phyloP scores from a whole-genome alignment of 2,329 filamentous ascomycete species.

The Aplosporella prunicola region DNA sequence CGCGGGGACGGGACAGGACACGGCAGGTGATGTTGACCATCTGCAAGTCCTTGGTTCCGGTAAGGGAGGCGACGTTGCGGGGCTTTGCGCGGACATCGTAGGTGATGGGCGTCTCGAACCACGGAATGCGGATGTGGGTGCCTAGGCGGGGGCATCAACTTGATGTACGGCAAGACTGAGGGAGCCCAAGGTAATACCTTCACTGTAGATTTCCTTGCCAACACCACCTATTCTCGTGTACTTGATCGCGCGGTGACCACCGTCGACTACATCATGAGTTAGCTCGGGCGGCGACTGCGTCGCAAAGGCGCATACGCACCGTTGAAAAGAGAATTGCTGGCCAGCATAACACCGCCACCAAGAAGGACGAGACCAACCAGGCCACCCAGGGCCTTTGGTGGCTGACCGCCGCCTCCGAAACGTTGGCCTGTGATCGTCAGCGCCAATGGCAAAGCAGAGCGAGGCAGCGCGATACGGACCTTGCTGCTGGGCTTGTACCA shows the following conservation, averaged over 20 bases:
- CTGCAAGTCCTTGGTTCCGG: slow-evolving; percentile 97
- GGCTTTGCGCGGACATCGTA: slow-evolving; percentile 98
- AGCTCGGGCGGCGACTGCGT: too few relatives aligned
- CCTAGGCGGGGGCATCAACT: slow-evolving; percentile 39
- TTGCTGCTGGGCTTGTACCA: slow-evolving; percentile 40
- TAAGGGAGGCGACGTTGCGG: slow-evolving; percentile 90
- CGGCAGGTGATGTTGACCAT: slow-evolving; percentile 99
- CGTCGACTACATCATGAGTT: slow-evolving; percentile 56
- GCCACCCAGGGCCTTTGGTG: slow-evolving; percentile 45
- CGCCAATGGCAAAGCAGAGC: too few relatives aligned
- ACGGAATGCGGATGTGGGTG: slow-evolving; percentile 88
- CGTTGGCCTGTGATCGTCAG: slow-evolving; percentile 27
- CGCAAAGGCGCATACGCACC: slow-evolving; percentile 45
- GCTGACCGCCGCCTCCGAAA: slow-evolving; percentile 40
- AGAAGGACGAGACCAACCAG: slow-evolving; percentile 45
- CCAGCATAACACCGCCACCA: slow-evolving; percentile 44
- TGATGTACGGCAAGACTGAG: background rate
- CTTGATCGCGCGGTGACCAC: slow-evolving; percentile 98
- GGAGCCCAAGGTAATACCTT: slow-evolving; percentile 58
- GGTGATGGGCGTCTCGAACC: slow-evolving; percentile 93
- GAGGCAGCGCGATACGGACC: slow-evolving; percentile 20
- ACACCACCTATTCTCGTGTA: slow-evolving; percentile 90
- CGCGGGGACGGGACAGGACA: slow-evolving; percentile 84
- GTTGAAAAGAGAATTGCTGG: slow-evolving; percentile 60
- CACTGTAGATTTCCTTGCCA: slow-evolving; percentile 87